Conservation (phyloP, 2,329 filamentous ascomycete genomes). For the Nannizzia gypsea region DNA sequence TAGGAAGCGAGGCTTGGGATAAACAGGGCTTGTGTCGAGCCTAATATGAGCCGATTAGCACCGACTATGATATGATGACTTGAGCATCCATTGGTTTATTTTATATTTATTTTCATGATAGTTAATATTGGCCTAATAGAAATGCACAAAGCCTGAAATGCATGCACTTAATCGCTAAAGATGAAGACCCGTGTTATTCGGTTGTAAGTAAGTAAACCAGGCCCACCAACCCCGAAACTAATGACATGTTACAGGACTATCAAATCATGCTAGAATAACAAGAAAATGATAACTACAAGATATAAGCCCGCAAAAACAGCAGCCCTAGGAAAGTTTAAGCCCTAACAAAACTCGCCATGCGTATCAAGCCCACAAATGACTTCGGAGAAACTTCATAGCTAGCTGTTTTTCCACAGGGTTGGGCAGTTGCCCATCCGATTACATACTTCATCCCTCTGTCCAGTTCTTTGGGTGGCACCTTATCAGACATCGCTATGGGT, state of each 20-base stretch:
- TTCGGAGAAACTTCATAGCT: background rate
- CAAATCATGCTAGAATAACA: no score
- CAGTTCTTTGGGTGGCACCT: background rate
- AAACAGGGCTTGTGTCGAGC: conserved; percentile 8
- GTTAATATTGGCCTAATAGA: background rate
- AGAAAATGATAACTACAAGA: no score
- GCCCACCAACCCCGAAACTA: no score
- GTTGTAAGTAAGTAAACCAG: no score
- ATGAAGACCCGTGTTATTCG: no score
- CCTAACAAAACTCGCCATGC: no score
- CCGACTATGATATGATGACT: background rate
- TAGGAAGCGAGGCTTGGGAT: conserved; percentile 20
- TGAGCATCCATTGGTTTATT: background rate
- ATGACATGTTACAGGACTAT: no score
- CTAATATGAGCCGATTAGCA: background rate
- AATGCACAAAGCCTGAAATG: no score
- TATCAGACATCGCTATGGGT: background rate
- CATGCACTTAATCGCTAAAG: no score
- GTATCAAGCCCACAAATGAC: background rate
- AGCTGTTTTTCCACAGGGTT: background rate
- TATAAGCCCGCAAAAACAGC: no score
- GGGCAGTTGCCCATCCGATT: background rate
- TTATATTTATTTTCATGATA: background rate
- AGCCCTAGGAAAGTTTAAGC: no score
- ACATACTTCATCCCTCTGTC: background rate